phyloP scores from a whole-genome alignment of 2,329 filamentous ascomycete genomes.

The Ophiostoma fasciatum region DNA sequence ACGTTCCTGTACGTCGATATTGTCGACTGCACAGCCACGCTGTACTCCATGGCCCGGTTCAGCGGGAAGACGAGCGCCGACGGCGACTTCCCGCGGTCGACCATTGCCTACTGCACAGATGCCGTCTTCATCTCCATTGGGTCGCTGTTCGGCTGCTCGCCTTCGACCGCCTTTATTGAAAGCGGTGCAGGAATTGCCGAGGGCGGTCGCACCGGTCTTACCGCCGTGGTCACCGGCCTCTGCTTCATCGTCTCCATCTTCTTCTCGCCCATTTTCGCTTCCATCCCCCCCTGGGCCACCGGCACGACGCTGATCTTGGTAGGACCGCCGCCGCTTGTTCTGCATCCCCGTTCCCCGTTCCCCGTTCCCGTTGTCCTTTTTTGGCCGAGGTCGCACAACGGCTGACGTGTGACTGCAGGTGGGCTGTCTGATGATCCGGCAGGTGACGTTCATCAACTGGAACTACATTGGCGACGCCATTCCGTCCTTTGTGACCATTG shows the following conservation, averaged over 20 bases:
- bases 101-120: constrained; percentile 62
- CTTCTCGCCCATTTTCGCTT: constrained; percentile 63
- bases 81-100: constrained; percentile 75
- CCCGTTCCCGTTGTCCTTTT: too few species aligned
- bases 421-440: constrained; percentile 64
- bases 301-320: constrained; percentile 58
- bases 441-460: constrained; percentile 65
- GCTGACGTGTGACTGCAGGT: constrained; percentile 29
- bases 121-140: constrained; percentile 58
- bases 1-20: constrained; percentile 72
- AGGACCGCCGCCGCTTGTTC: too few species aligned
- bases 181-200: constrained; percentile 63
- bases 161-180: constrained; percentile 62
- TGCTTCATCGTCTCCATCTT: constrained; percentile 61
- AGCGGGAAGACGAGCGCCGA: constrained; percentile 40
- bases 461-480: constrained; percentile 59
- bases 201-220: constrained; percentile 58
- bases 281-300: constrained; percentile 65
- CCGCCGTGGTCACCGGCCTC: constrained; percentile 51
- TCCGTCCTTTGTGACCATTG: constrained; percentile 61
- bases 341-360: too few species aligned
- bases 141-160: constrained; percentile 52
- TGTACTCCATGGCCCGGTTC: constrained; percentile 73
- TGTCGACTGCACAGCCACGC: constrained; percentile 61
- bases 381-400: too few species aligned